Evolutionary conservation across 495 filamentous ascomycete genomes (phyloP).

Genomic region (Daldinia decipiens): DNA sequence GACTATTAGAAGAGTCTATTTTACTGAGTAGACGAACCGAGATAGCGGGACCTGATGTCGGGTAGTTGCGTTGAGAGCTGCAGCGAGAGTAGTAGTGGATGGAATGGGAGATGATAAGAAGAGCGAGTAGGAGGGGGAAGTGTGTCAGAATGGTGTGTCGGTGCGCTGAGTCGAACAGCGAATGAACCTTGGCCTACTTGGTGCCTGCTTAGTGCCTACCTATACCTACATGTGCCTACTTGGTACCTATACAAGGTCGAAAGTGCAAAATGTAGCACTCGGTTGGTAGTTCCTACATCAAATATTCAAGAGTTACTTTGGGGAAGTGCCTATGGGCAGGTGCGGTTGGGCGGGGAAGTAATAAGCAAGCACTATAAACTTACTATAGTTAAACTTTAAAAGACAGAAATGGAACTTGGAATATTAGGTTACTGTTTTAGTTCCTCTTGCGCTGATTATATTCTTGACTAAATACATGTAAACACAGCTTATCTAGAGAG

Average conservation of each 20-base stretch:
- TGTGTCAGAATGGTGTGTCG: slow-evolving; percentile 24
- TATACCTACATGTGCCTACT: too few relatives aligned
- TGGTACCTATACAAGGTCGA: not conserved
- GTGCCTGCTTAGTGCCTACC: not conserved
- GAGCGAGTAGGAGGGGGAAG: slow-evolving; percentile 33
- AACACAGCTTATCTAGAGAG: too few relatives aligned
- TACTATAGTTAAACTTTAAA: too few relatives aligned
- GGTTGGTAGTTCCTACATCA: slow-evolving; percentile 10
- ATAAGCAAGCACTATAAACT: slow-evolving; percentile 5
- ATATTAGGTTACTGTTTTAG: too few relatives aligned
- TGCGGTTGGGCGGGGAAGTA: slow-evolving; percentile 26
- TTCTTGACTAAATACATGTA: too few relatives aligned
- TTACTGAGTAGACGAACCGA: not conserved
- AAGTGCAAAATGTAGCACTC: not conserved
- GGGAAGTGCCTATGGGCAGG: not conserved
- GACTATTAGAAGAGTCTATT: not conserved
- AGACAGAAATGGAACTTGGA: too few relatives aligned
- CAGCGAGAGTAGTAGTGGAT: slow-evolving; percentile 38
- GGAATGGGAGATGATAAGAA: slow-evolving; percentile 19
- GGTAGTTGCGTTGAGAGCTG: not conserved
- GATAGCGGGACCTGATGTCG: not conserved
- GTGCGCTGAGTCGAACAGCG: not conserved
- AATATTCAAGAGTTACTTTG: not conserved
- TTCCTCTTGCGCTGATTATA: not conserved
- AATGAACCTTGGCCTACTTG: not conserved